Conservation (phyloP, 805 yeast genomes). For the Yarrowia divulgata region DNA sequence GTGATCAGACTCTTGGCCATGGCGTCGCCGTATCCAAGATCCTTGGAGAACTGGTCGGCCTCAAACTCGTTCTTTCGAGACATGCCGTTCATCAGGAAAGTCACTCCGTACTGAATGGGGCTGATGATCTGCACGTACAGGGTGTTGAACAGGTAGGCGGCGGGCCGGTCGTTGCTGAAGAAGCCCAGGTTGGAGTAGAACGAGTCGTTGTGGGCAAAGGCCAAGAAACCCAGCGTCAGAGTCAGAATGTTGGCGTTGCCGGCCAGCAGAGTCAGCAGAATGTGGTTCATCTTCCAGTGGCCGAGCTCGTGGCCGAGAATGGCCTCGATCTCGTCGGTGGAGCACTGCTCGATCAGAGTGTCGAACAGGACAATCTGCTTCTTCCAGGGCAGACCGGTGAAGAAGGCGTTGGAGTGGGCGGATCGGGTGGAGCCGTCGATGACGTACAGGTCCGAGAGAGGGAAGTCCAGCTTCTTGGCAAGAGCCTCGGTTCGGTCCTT, state of each 20-base stretch:
- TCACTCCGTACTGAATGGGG: conserved; percentile 75
- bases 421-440: conserved; percentile 98
- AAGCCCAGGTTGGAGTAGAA: conserved; percentile 84
- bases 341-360: conserved; percentile 81
- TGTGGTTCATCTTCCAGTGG: conserved; percentile 93
- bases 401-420: conserved; percentile 95
- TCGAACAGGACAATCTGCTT: conserved; percentile 95
- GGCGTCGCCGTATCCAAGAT: conserved; percentile 71
- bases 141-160: conserved; percentile 86
- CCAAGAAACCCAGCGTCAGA: conserved; percentile 76
- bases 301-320: conserved; percentile 99
- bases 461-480: conserved; percentile 80
- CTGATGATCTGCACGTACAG: conserved; percentile 56
- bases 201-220: conserved; percentile 79
- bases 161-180: conserved; percentile 46
- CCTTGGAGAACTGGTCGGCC: conserved; percentile 87
- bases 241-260: conserved; percentile 69
- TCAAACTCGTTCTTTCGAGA: conserved; percentile 91
- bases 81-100: conserved; percentile 70
- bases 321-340: conserved; percentile 84
- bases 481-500: conserved; percentile 79
- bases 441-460: conserved; percentile 82
- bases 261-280: conserved; percentile 73
- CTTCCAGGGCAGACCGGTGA: conserved; percentile 95
- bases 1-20: conserved; percentile 76